Conservation (phyloP, 2,329 filamentous ascomycete genomes). For the Coleophoma cylindrospora region DNA sequence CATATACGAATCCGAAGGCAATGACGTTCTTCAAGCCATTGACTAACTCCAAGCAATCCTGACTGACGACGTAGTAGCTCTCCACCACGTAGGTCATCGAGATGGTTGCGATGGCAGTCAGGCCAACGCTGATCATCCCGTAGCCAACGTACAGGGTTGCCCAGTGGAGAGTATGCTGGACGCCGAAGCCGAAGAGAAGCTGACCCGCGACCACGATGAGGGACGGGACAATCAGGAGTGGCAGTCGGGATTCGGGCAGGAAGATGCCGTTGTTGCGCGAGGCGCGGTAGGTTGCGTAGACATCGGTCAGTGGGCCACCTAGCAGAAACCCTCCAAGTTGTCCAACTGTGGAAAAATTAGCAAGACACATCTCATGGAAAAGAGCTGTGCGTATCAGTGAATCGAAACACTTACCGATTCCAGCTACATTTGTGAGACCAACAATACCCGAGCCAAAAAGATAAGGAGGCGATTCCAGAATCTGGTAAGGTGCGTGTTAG, state of each 20-base stretch:
- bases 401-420: neutral
- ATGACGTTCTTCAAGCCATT: slow-evolving; percentile 38
- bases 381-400: neutral
- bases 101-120: slow-evolving; percentile 36
- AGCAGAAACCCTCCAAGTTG: slow-evolving; percentile 35
- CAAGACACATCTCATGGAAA: too few relatives aligned
- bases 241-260: slow-evolving; percentile 38
- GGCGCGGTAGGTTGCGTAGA: slow-evolving; percentile 35
- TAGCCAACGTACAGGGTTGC: slow-evolving; percentile 39
- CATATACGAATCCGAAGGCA: slow-evolving; percentile 41
- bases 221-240: slow-evolving; percentile 33
- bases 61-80: slow-evolving; percentile 1
- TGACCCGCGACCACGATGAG: slow-evolving; percentile 36
- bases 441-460: slow-evolving; percentile 1
- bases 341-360: slow-evolving; percentile 23
- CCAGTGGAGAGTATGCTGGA: slow-evolving; percentile 35
- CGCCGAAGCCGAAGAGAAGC: slow-evolving; percentile 38
- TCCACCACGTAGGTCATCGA: slow-evolving; percentile 40
- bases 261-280: slow-evolving; percentile 35
- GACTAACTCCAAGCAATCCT: neutral
- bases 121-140: slow-evolving; percentile 37
- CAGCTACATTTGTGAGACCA: slow-evolving; percentile 3
- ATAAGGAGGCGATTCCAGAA: slow-evolving; percentile 3
- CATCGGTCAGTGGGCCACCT: slow-evolving; percentile 37
- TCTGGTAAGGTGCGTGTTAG: neutral